Conservation (phyloP, 306 rosid species). For the Mimosa bimucronata region DNA sequence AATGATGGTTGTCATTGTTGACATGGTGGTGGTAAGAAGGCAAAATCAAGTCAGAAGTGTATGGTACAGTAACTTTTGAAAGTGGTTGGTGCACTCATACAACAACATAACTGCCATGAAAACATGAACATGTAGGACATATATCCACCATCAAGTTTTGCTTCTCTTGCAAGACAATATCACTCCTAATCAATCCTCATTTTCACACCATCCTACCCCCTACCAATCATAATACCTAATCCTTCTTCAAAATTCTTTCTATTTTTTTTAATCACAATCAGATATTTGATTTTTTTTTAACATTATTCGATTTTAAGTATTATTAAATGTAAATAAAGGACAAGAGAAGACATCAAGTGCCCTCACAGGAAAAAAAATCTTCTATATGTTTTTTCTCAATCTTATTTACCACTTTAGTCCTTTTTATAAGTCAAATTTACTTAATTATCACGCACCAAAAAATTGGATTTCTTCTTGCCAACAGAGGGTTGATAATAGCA, state of each 20-base stretch:
- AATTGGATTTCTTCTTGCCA: no score
- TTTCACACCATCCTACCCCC: neutral
- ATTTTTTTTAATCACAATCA: neutral
- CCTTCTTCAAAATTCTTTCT: neutral
- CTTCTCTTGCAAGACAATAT: constrained; percentile 23
- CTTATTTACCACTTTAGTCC: no score
- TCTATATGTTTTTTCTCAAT: no score
- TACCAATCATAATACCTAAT: neutral
- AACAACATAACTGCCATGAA: neutral
- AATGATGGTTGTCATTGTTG: no score
- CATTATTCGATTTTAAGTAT: neutral
- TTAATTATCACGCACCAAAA: no score
- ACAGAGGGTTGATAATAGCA: neutral
- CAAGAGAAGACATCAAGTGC: no score
- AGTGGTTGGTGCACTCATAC: neutral
- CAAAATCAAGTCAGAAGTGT: neutral
- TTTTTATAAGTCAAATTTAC: no score
- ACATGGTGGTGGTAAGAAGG: neutral
- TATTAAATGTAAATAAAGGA: no score
- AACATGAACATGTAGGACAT: constrained; percentile 9
- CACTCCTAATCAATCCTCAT: constrained; percentile 8
- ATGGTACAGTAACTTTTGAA: no score
- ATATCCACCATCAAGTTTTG: neutral
- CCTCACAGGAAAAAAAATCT: no score
- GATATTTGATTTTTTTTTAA: no score